Evolutionary conservation across 441 rosid genomes (phyloP).

Genomic region (Syzygium malaccense): DNA sequence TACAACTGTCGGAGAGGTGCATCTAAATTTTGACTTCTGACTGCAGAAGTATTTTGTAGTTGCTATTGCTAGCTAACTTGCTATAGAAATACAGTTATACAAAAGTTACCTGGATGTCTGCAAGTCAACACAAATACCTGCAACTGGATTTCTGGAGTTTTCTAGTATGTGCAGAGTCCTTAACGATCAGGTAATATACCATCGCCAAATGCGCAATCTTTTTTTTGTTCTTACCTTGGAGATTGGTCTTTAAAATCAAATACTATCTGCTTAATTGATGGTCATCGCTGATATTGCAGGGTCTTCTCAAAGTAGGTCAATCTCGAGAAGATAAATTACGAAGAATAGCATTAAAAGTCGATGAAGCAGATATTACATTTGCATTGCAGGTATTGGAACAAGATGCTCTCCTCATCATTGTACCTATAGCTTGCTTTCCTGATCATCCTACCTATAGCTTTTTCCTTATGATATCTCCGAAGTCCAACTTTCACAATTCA

Average conservation of each 20-base stretch:
- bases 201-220: not conserved
- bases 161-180: constrained; percentile 68
- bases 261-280: not conserved
- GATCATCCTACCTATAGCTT: not conserved
- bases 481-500: not conserved
- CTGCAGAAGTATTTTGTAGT: not conserved
- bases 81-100: constrained; percentile 46
- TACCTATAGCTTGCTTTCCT: not conserved
- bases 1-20: constrained; percentile 58
- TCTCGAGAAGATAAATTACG: constrained; percentile 57
- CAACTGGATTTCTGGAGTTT: constrained; percentile 65
- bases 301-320: constrained; percentile 65
- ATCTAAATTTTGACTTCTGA: not conserved
- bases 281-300: constrained; percentile 29
- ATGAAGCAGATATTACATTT: constrained; percentile 67
- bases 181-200: constrained; percentile 63
- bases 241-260: not conserved
- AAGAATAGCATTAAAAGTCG: constrained; percentile 67
- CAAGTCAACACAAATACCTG: constrained; percentile 60
- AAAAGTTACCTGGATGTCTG: constrained; percentile 59
- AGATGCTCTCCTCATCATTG: not conserved
- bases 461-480: not conserved
- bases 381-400: constrained; percentile 62
- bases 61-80: constrained; percentile 4
- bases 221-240: not conserved